Base-by-base conservation (phyloP, 2,329 filamentous ascomycete species). In the Pseudogymnoascus destructans region DNA sequence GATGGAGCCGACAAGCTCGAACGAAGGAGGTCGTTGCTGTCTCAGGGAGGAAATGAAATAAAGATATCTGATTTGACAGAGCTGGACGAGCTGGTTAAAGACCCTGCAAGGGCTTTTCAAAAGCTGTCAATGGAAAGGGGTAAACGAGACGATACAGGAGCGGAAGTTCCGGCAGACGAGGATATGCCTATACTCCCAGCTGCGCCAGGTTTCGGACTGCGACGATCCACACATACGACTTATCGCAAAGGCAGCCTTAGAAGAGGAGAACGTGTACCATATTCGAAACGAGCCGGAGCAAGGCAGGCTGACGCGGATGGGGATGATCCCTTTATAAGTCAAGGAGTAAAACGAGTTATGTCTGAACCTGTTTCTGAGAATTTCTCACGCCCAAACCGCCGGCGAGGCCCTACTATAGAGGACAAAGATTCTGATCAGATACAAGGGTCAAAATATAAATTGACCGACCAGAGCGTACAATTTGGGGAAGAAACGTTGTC, bases 201-300 rank as follows among this genome's bases (percentile, higher is more conserved):
- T 59, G 83, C 79, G 59, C 73, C 86, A 17, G 89, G 89, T 3
- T 83, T 86, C 70, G 88, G 89, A 30, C 74, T 98, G 55, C 86
- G 93, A 65, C 82, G 93, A 61, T 96, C 93, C 10, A 98, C 90
- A 17, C 81, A 89, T 58, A 98, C 93, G 4, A 92, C 88, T 23
- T 97, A 97, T 70, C 79, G 91, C 66, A 89, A 83, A 65, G 91
- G 91, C 32, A 96, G 91, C 73, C 71, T 95, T 62, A 85, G 87
- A 56, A 88, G 85, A 63, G 86, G 87, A 21, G 87, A 93, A 61
- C 80, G 87, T 58, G 76, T 82, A 3, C 82, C 86, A 0, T 86
- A 89, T 64, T 86, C 88, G 1, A 89, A 88, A 70, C 81, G 92
- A 36, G 76, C 82, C 46, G 77, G 77, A 3, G 79, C 80, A 42